These are phyloP conservation scores for Cytospora chrysosperma DNA, from an alignment of 2,329 filamentous ascomycete species.

Conservation along the genomic window DNA sequence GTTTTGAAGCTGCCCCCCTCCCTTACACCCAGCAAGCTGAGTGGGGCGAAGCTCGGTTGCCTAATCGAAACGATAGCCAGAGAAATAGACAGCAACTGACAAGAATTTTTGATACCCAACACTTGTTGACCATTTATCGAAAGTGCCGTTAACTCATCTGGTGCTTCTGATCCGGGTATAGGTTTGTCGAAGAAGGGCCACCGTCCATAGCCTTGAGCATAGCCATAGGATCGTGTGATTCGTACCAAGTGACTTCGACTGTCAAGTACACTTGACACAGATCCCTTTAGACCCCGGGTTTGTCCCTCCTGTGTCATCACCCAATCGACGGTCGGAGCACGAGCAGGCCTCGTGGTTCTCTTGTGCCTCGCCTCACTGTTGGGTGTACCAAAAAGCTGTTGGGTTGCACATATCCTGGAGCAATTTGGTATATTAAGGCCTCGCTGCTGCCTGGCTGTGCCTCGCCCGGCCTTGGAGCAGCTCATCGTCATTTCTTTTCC, in stretches of 20 bases:
- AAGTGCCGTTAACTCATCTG: background rate
- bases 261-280: background rate
- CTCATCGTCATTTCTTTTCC: background rate
- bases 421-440: slow-evolving; percentile 16
- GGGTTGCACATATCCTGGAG: slow-evolving; percentile 1
- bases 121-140: background rate
- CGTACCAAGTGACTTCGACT: slow-evolving; percentile 6
- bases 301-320: background rate
- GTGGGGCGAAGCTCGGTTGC: slow-evolving; percentile 8
- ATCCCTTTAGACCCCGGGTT: background rate
- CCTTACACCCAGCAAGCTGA: background rate
- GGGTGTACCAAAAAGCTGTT: background rate
- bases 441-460: slow-evolving; percentile 16
- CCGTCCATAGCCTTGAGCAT: background rate
- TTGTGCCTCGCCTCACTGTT: slow-evolving; percentile 15
- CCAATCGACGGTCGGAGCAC: background rate
- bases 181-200: background rate
- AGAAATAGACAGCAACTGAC: background rate
- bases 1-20: background rate
- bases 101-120: background rate
- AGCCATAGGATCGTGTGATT: background rate
- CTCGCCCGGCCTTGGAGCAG: slow-evolving; percentile 4
- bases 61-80: background rate
- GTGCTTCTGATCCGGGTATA: background rate
- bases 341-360: slow-evolving; percentile 7